Base-by-base conservation (phyloP, 225 moss, liverwort and hornwort species). In the Pleurozium schreberi region DNA sequence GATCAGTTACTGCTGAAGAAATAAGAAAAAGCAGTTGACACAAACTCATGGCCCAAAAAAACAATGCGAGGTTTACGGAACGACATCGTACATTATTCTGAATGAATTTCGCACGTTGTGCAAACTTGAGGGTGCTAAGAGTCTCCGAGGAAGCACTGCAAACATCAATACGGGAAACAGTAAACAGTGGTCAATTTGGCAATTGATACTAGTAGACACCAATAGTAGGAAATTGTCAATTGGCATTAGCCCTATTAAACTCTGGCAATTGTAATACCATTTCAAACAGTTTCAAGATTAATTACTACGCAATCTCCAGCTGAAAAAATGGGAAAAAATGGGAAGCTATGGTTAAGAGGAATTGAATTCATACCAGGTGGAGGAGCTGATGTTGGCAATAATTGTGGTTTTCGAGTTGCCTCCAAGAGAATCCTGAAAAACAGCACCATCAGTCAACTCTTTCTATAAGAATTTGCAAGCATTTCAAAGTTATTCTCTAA, bases 401-500 rank as follows among this genome's bases (percentile, higher is more conserved):
- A 98, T 98, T 45, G 94, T 98, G 70, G 98, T 98, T 90, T 98
- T 98, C 28, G 98, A 98, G 89, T 98, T 98, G 86, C 98, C 98
- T 66, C 98, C 98, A 52, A 98, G 95, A 40, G 98, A 98, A 88
- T 98, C 98, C 97, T 98, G 94, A 53, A 31, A 80, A 50, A 20
- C 70, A 74, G 88, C 78, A 73, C 66, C 71, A 38, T 88, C 86
- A 80, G 81, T 74, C 49, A 27, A 74, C 19, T 55, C 64, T 75
- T 75, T 76, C 64, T 53, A 74, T 53, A 55, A 81, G 36, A 88
- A 57, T 70, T 31, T 55, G 26, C 33, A 50, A 69, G 53, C 21
- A 70, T 34, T 69, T 23, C 20, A 84, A 69, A 55, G 67, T 28
- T 76, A 14, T n/a, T 79, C 70, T 58, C 38, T 4, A 49, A 36